Evolutionary conservation across 805 yeast species (phyloP), one percentile per base, ranked within the genome.

Genomic region (Nakazawaea holstii): DNA sequence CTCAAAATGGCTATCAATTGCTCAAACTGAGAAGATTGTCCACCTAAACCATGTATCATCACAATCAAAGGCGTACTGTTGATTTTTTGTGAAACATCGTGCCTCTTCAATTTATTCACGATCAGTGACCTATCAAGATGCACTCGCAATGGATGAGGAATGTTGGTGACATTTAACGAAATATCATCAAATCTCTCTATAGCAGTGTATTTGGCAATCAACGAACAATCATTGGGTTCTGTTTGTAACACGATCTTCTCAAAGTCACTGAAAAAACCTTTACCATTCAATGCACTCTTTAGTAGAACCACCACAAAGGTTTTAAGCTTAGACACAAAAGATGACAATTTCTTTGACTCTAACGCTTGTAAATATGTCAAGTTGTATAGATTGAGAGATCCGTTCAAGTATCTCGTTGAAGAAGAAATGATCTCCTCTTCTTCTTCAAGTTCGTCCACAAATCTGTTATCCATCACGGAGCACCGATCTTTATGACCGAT

Each of bases 11-110:
- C 82, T 60, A 87, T 65, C 35, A 87, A 66, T 1, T 84, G 81
- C 57, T 87, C 94, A 61, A 91, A 91, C 61, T 90, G 97, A 20
- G 88, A 79, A 59, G 87, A 69, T 55, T 83, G 92, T 2, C 98
- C 98, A 1, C 97, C 98, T 17, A 92, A 64, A 0, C 98, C 98
- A 67, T 90, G 97, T 15, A 91, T 59, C 48, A 89, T 77, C 2
- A 88, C 64, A 6, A 85, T 62, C 2, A 82, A 67, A 0, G 95
- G 95, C 36, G 80, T 59, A 11, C 68, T 68, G 24, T 70, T 62
- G 35, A 79, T 63, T 48, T 73, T 72, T 9, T 56, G 53, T 44
- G 59, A 26, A 6, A 38, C 38, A 24, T 41, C 43, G 7, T 32
- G 13, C 33, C n/a, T 31, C 24, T 24, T 15, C n/a, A 28, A 5